phyloP scores from a whole-genome alignment of 148 eudicot genomes.

The Diospyros lotus region DNA sequence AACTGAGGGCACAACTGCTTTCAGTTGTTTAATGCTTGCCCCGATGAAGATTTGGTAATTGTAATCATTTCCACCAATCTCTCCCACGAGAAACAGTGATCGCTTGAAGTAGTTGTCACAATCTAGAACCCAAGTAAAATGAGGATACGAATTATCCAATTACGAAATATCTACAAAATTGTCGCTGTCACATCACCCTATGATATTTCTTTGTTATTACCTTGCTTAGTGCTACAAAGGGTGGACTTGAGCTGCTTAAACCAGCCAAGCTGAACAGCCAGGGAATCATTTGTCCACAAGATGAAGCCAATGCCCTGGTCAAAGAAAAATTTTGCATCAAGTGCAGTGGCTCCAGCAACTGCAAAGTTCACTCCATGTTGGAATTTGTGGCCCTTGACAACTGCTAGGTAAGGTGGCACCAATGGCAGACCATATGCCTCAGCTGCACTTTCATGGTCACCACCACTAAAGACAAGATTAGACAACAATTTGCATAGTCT shows the following conservation, averaged over 20 bases:
- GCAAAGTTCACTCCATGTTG: constrained; percentile 40
- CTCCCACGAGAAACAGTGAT: constrained; percentile 33
- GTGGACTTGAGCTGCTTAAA: constrained; percentile 17
- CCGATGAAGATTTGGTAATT: constrained; percentile 17
- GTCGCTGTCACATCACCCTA: too few species aligned
- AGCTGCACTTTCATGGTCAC: constrained; percentile 18
- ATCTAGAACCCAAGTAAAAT: constrained; percentile 12
- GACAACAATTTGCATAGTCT: too few species aligned
- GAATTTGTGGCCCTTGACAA: constrained; percentile 18
- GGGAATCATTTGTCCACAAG: constrained; percentile 17
- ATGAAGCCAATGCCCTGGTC: constrained; percentile 18
- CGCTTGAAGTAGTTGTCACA: constrained; percentile 14
- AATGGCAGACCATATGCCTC: constrained; percentile 27
- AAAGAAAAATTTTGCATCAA: constrained; percentile 14
- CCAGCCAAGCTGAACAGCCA: constrained; percentile 33
- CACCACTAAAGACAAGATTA: not conserved
- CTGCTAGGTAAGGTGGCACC: constrained; percentile 21
- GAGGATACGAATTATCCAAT: too few species aligned
- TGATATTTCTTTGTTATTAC: too few species aligned
- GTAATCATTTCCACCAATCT: constrained; percentile 42
- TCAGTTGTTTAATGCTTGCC: constrained; percentile 13
- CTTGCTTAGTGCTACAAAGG: too few species aligned
- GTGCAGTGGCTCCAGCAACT: constrained; percentile 40
- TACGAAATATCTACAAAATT: too few species aligned
- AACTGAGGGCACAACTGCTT: constrained; percentile 19